These are phyloP conservation scores for Hymenoscyphus occultus DNA, from an alignment of 2,329 filamentous ascomycete genomes.

Conservation along the genomic window DNA sequence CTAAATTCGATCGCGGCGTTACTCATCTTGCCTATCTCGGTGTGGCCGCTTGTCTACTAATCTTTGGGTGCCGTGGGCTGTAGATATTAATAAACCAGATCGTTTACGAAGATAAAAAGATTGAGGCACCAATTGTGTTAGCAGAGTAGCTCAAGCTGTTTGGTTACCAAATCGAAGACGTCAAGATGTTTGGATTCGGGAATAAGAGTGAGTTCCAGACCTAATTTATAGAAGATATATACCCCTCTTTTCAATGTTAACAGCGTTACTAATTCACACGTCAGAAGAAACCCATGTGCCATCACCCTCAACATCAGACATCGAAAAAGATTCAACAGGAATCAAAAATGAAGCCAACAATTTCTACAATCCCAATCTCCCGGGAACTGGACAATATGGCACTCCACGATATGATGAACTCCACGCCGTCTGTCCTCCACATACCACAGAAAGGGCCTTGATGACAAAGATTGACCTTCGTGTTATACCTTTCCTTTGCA, in stretches of 20 bases:
- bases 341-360: conserved; percentile 26
- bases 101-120: neutral
- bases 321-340: conserved; percentile 25
- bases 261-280: neutral
- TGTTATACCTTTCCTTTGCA: conserved; percentile 68
- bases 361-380: conserved; percentile 29
- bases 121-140: neutral
- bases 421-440: conserved; percentile 33
- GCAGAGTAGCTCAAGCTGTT: neutral
- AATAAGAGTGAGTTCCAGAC: conserved; percentile 17
- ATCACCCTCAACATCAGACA: conserved; percentile 15
- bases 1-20: neutral
- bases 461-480: conserved; percentile 68
- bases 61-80: neutral
- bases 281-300: neutral
- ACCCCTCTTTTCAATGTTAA: neutral
- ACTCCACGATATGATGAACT: conserved; percentile 29
- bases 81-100: neutral
- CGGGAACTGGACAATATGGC: conserved; percentile 6
- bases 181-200: conserved; percentile 17
- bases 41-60: neutral
- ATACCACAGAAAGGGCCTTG: conserved; percentile 55
- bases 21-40: conserved; percentile 1
- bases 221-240: neutral
- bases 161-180: neutral